A percentile compares a stretch with the other conserved stretches of the same genome.
Conservation (phyloP, 768 basidiomycete genomes). For the Leucocoprinus sp. region DNA sequence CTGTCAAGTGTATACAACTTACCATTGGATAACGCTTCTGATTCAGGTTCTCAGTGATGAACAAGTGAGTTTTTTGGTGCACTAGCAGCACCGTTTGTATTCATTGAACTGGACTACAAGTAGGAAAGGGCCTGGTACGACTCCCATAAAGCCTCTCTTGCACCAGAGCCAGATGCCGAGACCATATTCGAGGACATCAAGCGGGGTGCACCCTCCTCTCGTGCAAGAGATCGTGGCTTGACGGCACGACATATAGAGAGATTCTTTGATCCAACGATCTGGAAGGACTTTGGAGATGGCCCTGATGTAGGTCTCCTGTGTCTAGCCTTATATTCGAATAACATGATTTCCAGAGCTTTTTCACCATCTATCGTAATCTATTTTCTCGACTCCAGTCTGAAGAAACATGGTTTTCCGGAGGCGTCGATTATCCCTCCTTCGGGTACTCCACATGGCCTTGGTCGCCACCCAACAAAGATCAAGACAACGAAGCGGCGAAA, state of each 20-base stretch:
- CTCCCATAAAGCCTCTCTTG: constrained; percentile 74
- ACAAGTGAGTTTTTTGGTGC: constrained; percentile 61
- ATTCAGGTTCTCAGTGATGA: constrained; percentile 84
- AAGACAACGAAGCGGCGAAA: constrained; percentile 44
- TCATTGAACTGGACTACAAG: constrained; percentile 23
- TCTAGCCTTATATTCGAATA: neutral
- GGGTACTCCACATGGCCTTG: constrained; percentile 75
- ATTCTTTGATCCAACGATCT: constrained; percentile 73
- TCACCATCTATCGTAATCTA: constrained; percentile 78
- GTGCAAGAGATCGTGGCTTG: constrained; percentile 61
- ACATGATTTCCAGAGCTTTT: constrained; percentile 61
- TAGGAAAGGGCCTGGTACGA: constrained; percentile 99
- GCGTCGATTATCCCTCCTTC: constrained; percentile 68
- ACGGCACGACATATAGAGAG: constrained; percentile 72
- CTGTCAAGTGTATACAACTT: constrained; percentile 2
- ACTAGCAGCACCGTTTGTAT: neutral
- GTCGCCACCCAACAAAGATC: constrained; percentile 37
- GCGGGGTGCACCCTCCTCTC: constrained; percentile 51
- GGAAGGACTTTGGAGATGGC: constrained; percentile 56
- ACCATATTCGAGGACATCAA: constrained; percentile 81
- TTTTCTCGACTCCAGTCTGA: constrained; percentile 80
- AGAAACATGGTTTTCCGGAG: constrained; percentile 43
- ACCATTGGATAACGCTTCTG: constrained; percentile 1
- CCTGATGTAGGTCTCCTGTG: constrained; percentile 37
- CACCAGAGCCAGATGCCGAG: constrained; percentile 77